Percentiles rank a stretch among this genome's conserved stretches.
These are phyloP conservation scores for Coleophoma eucalyptorum DNA, from an alignment of 2,329 filamentous ascomycete species.

Conservation along the genomic window DNA sequence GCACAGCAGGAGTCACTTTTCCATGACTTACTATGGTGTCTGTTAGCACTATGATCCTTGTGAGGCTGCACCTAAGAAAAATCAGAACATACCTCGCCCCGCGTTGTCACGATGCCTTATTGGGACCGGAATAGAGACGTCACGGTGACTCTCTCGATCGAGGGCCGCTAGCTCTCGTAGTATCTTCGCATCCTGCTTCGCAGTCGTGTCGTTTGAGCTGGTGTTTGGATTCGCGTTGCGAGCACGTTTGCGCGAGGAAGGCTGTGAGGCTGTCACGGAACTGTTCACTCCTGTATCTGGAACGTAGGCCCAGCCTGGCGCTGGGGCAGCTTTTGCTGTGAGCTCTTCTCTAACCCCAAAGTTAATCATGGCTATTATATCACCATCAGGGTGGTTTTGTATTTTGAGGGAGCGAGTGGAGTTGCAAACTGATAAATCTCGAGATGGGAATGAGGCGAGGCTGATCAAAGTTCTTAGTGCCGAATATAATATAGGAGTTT, in stretches of 20 bases:
- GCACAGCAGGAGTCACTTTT: conserved; percentile 47
- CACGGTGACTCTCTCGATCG: conserved; percentile 73
- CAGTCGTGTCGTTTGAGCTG: conserved; percentile 63
- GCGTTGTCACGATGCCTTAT: conserved; percentile 44
- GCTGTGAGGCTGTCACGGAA: conserved; percentile 45
- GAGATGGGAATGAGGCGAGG: not conserved
- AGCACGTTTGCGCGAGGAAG: conserved; percentile 67
- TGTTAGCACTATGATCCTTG: not conserved
- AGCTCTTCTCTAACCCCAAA: conserved; percentile 83
- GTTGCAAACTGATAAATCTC: not conserved
- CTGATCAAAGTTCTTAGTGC: not conserved
- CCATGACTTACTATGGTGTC: conserved; percentile 20
- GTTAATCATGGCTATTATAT: conserved; percentile 47
- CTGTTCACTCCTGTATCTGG: conserved; percentile 65
- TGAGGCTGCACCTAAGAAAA: not conserved
- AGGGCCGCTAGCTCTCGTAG: conserved; percentile 79
- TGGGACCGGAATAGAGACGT: conserved; percentile 68
- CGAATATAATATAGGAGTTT: too few species aligned
- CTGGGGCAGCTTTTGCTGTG: conserved; percentile 60
- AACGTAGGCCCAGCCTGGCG: conserved; percentile 91
- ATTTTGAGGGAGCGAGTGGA: not conserved
- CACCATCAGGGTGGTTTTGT: not conserved
- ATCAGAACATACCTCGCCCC: conserved; percentile 29
- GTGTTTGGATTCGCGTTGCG: conserved; percentile 44
- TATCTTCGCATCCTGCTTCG: conserved; percentile 79